These are phyloP conservation scores for rapeseed (Brassica napus) DNA, from an alignment of 345 rosid genomes.

Conservation along the genomic window DNA sequence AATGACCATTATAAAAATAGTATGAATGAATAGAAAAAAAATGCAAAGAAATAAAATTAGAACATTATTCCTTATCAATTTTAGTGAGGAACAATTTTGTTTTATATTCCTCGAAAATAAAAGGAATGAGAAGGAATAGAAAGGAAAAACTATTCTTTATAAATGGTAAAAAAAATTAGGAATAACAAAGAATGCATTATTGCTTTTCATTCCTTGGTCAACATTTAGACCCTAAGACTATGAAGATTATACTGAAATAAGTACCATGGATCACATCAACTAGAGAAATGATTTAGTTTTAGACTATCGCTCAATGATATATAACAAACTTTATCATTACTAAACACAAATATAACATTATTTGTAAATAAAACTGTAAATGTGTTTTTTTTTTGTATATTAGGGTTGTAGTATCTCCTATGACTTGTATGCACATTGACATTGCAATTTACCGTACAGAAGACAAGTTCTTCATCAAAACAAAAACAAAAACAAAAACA, in stretches of 20 bases:
- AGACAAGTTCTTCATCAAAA: background rate
- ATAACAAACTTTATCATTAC: background rate
- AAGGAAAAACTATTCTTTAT: too few species aligned
- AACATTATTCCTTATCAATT: too few species aligned
- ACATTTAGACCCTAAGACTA: too few species aligned
- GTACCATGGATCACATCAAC: background rate
- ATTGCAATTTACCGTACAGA: background rate
- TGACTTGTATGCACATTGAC: background rate
- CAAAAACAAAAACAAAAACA: background rate
- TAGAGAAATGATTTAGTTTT: background rate
- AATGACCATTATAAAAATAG: too few species aligned
- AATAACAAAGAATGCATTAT: too few species aligned
- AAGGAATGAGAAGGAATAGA: too few species aligned
- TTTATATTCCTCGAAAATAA: too few species aligned
- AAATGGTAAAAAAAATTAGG: too few species aligned
- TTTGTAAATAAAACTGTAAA: background rate
- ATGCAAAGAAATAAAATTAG: too few species aligned
- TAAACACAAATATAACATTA: background rate
- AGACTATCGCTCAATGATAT: background rate
- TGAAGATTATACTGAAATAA: background rate
- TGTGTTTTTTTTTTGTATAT: background rate
- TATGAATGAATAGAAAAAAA: too few species aligned
- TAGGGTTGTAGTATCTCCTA: background rate
- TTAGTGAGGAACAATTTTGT: too few species aligned
- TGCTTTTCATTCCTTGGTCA: too few species aligned